Base-by-base conservation (phyloP, 345 rosid genomes). In the Orychophragmus violaceus region DNA sequence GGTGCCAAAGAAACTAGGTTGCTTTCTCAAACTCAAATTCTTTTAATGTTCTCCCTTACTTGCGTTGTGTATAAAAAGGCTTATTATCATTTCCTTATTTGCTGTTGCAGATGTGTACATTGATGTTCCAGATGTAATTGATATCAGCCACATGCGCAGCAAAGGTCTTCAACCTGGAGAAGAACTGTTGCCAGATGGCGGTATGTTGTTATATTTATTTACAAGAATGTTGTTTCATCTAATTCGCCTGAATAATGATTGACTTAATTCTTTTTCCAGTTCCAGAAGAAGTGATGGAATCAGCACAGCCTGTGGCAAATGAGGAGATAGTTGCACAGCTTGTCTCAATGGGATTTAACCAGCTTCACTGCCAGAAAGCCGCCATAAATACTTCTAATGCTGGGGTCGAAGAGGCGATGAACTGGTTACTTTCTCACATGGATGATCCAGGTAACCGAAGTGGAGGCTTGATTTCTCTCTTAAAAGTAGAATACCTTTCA, bases 1-100 rank as follows among this genome's bases (percentile, higher is more conserved):
- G 99, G 99, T 94, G 73, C 99, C 99, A 16, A 94, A 91, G 75
- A 94, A 90, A 78, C 99, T 94, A 45, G 97, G 99, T 94, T 80
- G 54, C 48, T 33, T 74, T 75, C 66, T 14, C n/a, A 59, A 61
- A 42, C 6, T 59, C 17, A 14, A 21, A 11, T 44, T 30, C 14
- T 59, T 52, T 25, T 54, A 22, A 30, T 45, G 37, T 58, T 72
- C n/a, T n/a, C 54, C 13, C 53, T 29, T 55, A 30, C 21, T 71
- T 68, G 62, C 51, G 30, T 21, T 57, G 21, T 39, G 36, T 68
- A 51, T 63, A 49, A 59, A 29, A 55, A 30, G 50, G 52, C 62
- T 76, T 16, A 61, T 53, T 5, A 32, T 33, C 54, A 55, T 2
- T 64, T 37, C 13, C 41, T 42, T 35, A 60, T 39, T 44, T 68